phyloP scores from a whole-genome alignment of 495 filamentous ascomycete genomes.

The Neurospora cerealis region DNA sequence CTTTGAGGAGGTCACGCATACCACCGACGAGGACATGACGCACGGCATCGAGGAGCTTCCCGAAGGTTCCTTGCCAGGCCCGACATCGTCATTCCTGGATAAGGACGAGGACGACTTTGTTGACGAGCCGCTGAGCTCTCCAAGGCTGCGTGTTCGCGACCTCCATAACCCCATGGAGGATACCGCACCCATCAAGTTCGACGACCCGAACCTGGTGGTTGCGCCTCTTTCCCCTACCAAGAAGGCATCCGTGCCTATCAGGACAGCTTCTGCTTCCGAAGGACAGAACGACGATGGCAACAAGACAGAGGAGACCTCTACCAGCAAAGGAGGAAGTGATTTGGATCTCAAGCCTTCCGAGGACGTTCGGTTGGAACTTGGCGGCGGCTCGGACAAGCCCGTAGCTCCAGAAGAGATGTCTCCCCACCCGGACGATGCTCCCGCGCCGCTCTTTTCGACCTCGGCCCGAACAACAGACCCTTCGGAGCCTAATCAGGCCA shows the following conservation, averaged over 20 bases:
- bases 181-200: conserved; percentile 14
- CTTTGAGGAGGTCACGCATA: conserved; percentile 80
- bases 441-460: conserved; percentile 52
- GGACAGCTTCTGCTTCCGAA: background rate
- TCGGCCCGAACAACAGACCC: background rate
- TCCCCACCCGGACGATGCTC: conserved; percentile 55
- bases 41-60: conserved; percentile 41
- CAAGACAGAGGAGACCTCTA: background rate
- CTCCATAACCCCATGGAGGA: conserved; percentile 10
- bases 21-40: conserved; percentile 53
- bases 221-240: conserved; percentile 42
- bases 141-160: conserved; percentile 34
- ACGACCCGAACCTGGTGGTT: conserved; percentile 37
- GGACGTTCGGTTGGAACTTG: background rate
- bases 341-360: background rate
- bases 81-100: conserved; percentile 33
- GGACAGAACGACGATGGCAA: background rate
- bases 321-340: background rate
- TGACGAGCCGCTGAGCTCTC: conserved; percentile 57
- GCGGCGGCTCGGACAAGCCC: background rate
- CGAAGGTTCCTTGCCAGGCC: conserved; percentile 25
- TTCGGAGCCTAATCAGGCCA: background rate
- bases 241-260: conserved; percentile 8
- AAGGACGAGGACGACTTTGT: conserved; percentile 60
- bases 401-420: conserved; percentile 22